phyloP scores from a whole-genome alignment of 73 alveolate genomes.

The Paramecium caudatum region DNA sequence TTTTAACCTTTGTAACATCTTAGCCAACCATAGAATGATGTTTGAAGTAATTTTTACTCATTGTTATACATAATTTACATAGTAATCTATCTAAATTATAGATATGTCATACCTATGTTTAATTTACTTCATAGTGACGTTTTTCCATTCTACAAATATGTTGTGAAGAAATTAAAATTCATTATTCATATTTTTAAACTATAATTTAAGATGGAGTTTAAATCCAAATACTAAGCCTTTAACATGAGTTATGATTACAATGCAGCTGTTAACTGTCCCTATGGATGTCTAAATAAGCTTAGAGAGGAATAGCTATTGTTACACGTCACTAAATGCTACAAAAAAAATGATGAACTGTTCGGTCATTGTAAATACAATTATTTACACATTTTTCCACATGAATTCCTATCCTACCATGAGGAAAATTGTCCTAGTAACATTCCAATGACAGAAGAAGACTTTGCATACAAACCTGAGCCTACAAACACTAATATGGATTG shows the following conservation, averaged over 20 bases:
- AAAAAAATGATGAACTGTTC: not conserved
- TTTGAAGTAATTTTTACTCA: not conserved
- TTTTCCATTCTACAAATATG: not conserved
- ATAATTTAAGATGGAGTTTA: not conserved
- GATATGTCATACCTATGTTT: not conserved
- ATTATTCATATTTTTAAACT: not conserved
- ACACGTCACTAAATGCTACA: slow-evolving; percentile 21
- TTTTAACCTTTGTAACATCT: not conserved
- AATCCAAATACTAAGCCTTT: slow-evolving; percentile 8
- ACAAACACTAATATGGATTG: not conserved
- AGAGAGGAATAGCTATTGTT: not conserved
- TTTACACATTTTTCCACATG: not conserved
- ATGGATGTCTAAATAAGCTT: not conserved
- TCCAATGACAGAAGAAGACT: slow-evolving; percentile 45
- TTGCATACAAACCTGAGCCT: slow-evolving; percentile 40
- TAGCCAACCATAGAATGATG: not conserved
- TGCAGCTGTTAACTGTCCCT: slow-evolving; percentile 1
- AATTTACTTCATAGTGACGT: not conserved
- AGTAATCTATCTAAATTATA: not conserved
- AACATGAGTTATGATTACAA: slow-evolving; percentile 14
- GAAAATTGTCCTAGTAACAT: not conserved
- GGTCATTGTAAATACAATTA: slow-evolving; percentile 50
- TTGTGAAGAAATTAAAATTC: slow-evolving; percentile 10
- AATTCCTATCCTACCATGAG: not conserved
- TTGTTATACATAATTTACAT: slow-evolving; percentile 37